Base-by-base conservation (phyloP, 2,329 filamentous ascomycete genomes). In the Neofusicoccum sp. region DNA sequence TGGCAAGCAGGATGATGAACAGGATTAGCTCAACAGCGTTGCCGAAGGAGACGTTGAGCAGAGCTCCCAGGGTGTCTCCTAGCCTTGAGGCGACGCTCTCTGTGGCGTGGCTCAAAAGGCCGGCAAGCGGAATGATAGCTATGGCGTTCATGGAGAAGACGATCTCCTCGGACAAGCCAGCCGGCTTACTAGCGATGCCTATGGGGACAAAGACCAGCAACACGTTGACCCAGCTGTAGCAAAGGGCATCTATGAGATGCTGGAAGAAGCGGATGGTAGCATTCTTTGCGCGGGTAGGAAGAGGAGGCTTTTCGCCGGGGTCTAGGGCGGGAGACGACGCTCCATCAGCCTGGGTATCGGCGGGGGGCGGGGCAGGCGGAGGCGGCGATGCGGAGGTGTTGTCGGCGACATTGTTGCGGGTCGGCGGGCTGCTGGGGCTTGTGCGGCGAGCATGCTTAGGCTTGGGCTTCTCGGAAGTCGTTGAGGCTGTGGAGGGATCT, bases 151-250 rank as follows among this genome's bases (percentile, higher is more conserved):
- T 76, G 57, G 78, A 75, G 69, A 82, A 82, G 66, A 82, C 73
- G 61, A 80, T 74, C 16, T 75, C 69, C 6, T 78, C 68, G 49
- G 70, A 75, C 49, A 80, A 64, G 30, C 69, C 64, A 12, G 75
- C 73, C 9, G 73, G 70, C 60, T 88, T 80, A 61, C 86, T 81
- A 62, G 82, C 81, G 68, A 95, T 93, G 67, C 90, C 90, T 58
- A 90, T 80, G 6, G 90, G 90, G 31, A 93, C 90, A 70, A 92
- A 92, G 59, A 93, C 76, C 64, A 93, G 79, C 66, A 93, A 79
- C 59, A 91, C 68, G 72, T 95, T 93, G 78, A 93, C 79, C 84
- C 88, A 91, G 78, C 87, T 91, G 71, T 90, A 85, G 44, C 86
- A 82, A 64, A 93, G 68, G 69, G 79, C 79, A 86, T 85, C 71